phyloP scores from a whole-genome alignment of 108 stramenopile genomes.

The Licmophora abbreviata region DNA sequence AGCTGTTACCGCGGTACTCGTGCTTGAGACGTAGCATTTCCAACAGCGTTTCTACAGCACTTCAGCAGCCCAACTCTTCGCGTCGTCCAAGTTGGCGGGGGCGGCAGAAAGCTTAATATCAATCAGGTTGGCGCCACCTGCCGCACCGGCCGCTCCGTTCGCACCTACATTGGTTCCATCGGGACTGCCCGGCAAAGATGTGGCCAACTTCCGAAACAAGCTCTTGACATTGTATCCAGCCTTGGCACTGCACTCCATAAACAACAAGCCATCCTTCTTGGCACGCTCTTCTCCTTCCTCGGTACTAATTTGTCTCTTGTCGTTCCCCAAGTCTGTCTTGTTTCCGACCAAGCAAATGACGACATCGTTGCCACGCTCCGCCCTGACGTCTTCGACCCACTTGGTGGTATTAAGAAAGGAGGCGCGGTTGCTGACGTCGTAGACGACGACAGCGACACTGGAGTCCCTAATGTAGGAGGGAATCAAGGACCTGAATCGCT shows the following conservation, averaged over 20 bases:
- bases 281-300: constrained; percentile 98
- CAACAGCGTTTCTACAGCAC: too few species aligned
- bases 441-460: constrained; percentile 95
- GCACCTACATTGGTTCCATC: constrained; percentile 46
- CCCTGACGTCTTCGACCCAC: constrained; percentile 98
- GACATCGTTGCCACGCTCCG: constrained; percentile 96
- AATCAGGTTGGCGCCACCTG: constrained; percentile 70
- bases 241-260: constrained; percentile 99
- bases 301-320: constrained; percentile 90
- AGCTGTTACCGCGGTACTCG: background rate
- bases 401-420: constrained; percentile 96
- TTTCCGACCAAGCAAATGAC: constrained; percentile 98
- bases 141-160: constrained; percentile 15
- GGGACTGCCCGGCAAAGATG: constrained; percentile 89
- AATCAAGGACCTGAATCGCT: constrained; percentile 90
- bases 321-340: constrained; percentile 96
- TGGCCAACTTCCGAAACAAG: constrained; percentile 96
- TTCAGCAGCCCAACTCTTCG: constrained; percentile 72
- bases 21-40: background rate
- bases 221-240: constrained; percentile 97
- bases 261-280: constrained; percentile 87
- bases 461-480: constrained; percentile 99
- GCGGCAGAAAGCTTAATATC: constrained; percentile 91
- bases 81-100: constrained; percentile 86
- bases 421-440: constrained; percentile 95